Percentiles rank a stretch among this genome's conserved stretches.
Conservation (phyloP, 352 stramenopile genomes). For the Globisporangium ultimum region DNA sequence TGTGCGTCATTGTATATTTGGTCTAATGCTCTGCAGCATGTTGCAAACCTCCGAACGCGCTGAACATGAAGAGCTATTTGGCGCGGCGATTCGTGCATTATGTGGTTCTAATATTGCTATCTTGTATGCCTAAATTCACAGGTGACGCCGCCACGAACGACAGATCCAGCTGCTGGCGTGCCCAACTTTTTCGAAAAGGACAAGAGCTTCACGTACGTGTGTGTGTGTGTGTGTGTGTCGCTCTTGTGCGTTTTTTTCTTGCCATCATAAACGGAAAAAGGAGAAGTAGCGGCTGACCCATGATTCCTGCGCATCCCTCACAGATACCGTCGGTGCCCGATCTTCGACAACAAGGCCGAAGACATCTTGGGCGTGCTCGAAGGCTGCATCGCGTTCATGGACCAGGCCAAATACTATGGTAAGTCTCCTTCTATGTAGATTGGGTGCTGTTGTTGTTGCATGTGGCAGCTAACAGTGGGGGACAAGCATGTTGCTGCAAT, state of each 20-base stretch:
- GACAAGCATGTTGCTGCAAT: neutral
- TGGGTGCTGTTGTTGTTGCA: no score
- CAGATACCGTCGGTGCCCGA: slow-evolving; percentile 76
- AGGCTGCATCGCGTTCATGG: slow-evolving; percentile 87
- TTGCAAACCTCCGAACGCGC: neutral
- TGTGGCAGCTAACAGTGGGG: neutral
- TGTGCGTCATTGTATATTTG: slow-evolving; percentile 23
- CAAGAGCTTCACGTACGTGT: slow-evolving; percentile 45
- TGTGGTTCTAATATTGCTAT: neutral
- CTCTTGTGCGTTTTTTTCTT: neutral
- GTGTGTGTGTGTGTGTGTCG: neutral
- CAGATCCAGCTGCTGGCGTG: slow-evolving; percentile 80
- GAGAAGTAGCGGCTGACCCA: no score
- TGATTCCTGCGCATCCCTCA: neutral
- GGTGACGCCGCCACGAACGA: slow-evolving; percentile 75
- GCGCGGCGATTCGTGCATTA: neutral
- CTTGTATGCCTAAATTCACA: slow-evolving; percentile 17
- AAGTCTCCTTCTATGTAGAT: slow-evolving; percentile 13
- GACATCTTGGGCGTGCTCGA: slow-evolving; percentile 82
- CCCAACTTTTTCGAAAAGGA: slow-evolving; percentile 93
- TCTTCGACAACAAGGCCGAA: slow-evolving; percentile 91
- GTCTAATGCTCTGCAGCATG: neutral
- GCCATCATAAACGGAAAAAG: no score
- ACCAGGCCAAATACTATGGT: slow-evolving; percentile 90
- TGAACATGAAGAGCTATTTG: neutral